Percentiles rank a stretch among this genome's conserved stretches.
phyloP scores from a whole-genome alignment of 2,329 filamentous ascomycete genomes.

The Colletotrichum sp. region DNA sequence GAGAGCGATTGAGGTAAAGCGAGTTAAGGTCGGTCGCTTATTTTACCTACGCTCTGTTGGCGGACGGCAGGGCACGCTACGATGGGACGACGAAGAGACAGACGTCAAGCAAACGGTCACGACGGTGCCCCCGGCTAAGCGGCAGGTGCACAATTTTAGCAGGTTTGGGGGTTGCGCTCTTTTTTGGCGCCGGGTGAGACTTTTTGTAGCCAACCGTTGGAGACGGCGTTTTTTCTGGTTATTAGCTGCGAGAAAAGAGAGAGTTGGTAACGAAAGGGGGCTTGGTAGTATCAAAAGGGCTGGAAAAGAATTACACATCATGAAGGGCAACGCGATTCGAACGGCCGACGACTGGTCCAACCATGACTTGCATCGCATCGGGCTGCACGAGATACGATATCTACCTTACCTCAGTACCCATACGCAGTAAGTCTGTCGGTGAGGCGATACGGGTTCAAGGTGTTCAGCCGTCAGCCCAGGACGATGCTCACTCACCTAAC shows the following conservation, averaged over 20 bases:
- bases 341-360: not conserved
- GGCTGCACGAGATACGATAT: not conserved
- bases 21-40: not conserved
- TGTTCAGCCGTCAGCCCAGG: not conserved
- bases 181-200: not conserved
- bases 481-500: not conserved
- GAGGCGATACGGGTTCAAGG: not conserved
- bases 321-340: not conserved
- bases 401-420: not conserved
- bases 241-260: not conserved
- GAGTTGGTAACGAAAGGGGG: not conserved
- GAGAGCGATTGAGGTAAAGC: not conserved
- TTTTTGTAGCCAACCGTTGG: not conserved
- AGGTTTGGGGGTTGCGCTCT: not conserved
- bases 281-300: not conserved
- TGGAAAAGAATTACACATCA: not conserved
- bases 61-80: not conserved
- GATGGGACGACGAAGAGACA: not conserved
- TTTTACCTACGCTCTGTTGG: not conserved
- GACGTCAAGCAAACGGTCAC: constrained; percentile 3
- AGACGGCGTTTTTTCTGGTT: not conserved
- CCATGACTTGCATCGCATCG: not conserved
- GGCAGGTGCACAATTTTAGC: not conserved
- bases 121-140: not conserved
- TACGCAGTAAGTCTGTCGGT: not conserved